A percentile compares a stretch with the other conserved stretches of the same genome.
phyloP scores from a whole-genome alignment of 495 filamentous ascomycete genomes.

The Immersiella caudata region DNA sequence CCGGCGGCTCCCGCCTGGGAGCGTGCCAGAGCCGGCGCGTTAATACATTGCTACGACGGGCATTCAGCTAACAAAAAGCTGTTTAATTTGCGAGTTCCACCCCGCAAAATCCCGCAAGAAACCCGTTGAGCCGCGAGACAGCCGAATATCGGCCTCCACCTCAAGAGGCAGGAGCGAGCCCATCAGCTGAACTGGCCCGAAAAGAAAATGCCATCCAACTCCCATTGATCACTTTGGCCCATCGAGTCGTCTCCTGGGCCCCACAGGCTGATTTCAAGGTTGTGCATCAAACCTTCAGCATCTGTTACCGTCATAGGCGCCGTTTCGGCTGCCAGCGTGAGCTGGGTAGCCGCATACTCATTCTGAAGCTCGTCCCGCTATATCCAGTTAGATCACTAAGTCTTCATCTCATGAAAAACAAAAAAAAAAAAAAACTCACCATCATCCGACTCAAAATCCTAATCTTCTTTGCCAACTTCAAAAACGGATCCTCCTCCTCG shows the following conservation, averaged over 20 bases:
- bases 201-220: constrained; percentile 69
- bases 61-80: neutral
- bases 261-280: constrained; percentile 28
- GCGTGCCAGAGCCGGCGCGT: too few species aligned
- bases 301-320: constrained; percentile 24
- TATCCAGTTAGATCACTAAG: neutral
- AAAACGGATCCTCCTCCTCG: constrained; percentile 21
- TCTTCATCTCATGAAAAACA: neutral
- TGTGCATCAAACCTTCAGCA: constrained; percentile 27
- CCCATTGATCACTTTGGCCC: constrained; percentile 9
- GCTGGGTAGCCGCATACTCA: constrained; percentile 13
- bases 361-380: constrained; percentile 22
- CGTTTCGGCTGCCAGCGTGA: constrained; percentile 16
- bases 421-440: constrained; percentile 11
- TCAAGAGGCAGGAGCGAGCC: neutral
- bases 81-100: neutral
- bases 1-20: neutral
- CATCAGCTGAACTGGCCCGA: constrained; percentile 26
- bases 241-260: constrained; percentile 7
- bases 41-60: too few species aligned
- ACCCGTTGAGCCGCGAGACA: neutral
- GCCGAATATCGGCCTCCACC: constrained; percentile 1
- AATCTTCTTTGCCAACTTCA: constrained; percentile 26
- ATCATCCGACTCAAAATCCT: constrained; percentile 16
- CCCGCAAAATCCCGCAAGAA: neutral